Evolutionary conservation across 2,329 filamentous ascomycete genomes (phyloP), one percentile per base, ranked within the genome.

Genomic region (Diaporthe nobilis): DNA sequence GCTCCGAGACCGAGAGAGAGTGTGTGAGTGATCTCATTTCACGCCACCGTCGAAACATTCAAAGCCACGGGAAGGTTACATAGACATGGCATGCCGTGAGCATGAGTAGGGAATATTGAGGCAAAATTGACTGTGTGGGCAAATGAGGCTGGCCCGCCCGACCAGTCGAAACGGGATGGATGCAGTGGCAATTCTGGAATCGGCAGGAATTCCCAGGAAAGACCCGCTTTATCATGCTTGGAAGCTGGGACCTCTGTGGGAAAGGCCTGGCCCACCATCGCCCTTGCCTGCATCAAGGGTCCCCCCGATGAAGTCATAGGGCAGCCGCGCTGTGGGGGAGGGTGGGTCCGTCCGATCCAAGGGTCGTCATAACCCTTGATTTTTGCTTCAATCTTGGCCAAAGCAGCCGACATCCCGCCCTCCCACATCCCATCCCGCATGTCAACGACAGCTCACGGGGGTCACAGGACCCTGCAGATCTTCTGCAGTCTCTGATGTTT

Each of bases 251-350:
- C 7, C 31, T 37, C 25, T 34, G 28, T 20, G 28, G 28, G 7
- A 20, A 57, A 6, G 34, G 34, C 58, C 58, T 61, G 20, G 60
- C 39, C 39, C 60, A 31, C 17, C 39, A 31, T 44, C 39, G 60
- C 60, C 60, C 60, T 65, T 31, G 31, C 39, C 28, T 68, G 47
- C 63, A 67, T 22, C 44, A 34, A 67, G 63, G 44, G 47, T 53
- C 47, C 63, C 44, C 44, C 28, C n/a, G 8, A 68, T 68, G 63
- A 68, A 53, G 63, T 68, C 63, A 68, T 68, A 53, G 1, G 63
- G 31, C 17, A 53, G 22, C 31, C n/a, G 31, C 63, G 8, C 44
- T 68, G 37, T 42, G 47, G 65, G 44, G 65, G 31, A 31, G 10
- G 49, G 65, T 70, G 65, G 47, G 65, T 49, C 49, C n/a, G 15